Evolutionary conservation across 805 yeast species (phyloP), one percentile per base, ranked within the genome.

Genomic region (Candida fluviatilis): DNA sequence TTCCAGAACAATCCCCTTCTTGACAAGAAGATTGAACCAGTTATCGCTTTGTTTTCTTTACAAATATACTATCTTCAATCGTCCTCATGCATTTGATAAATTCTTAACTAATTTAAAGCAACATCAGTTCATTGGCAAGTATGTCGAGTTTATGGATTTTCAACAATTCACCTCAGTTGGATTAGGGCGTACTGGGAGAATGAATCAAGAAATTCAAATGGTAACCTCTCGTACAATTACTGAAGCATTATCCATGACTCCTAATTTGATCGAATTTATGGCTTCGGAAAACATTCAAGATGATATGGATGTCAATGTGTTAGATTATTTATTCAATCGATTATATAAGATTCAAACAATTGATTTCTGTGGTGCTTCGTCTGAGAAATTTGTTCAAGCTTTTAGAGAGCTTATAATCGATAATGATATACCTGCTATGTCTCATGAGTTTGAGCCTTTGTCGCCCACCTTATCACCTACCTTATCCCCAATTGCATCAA

Each of bases 181-280:
- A 0, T 69, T 89, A 34, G 96, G 96, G 2, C 70, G 96, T 46
- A 84, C 96, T 0, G 87, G 85, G 8, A 75, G 82, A 49, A 89
- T 89, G 95, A 90, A 85, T 62, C 82, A 78, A 58, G 95, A 85
- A 60, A 89, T 89, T 49, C 95, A 89, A 60, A 85, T 86, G 85
- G 87, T 89, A 29, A 89, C 96, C 0, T 70, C 82, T 29, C 64
- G 66, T 18, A 89, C 96, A 2, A 78, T 89, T 17, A 58, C 75
- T 33, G 67, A 76, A 16, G 85, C 87, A 40, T 66, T 89, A 19
- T 53, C 60, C 36, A 58, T 76, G 41, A 80, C 85, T 1, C 84
- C 87, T 0, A 80, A 83, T 46, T 61, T 90, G 36, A 62, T 76
- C 8, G 96, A 89, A 56, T 87, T 90, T 56, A 64, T 88, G 39